Percentiles rank a stretch among this genome's conserved stretches.
These are phyloP conservation scores for Pestalotiopsis sp. DNA, from an alignment of 2,329 filamentous ascomycete species.

Conservation along the genomic window DNA sequence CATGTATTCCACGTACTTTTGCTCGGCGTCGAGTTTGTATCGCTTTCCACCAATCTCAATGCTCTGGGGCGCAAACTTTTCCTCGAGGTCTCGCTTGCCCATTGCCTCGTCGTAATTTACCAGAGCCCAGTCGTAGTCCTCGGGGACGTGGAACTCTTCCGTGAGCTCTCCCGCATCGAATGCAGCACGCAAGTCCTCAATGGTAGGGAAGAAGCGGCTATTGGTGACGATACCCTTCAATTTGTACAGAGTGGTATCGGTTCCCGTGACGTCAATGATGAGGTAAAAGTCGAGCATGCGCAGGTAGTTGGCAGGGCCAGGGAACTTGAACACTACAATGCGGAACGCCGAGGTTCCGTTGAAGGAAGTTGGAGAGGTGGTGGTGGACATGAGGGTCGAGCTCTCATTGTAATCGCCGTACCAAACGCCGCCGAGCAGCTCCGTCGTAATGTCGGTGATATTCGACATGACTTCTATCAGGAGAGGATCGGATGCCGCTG, in stretches of 20 bases:
- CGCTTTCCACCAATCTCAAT: slow-evolving; percentile 41
- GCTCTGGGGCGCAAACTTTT: slow-evolving; percentile 37
- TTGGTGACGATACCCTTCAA: slow-evolving; percentile 46
- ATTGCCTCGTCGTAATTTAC: slow-evolving; percentile 33
- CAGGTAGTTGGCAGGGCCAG: slow-evolving; percentile 40
- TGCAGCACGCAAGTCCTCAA: slow-evolving; percentile 35
- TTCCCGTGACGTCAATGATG: slow-evolving; percentile 44
- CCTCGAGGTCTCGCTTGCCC: slow-evolving; percentile 35
- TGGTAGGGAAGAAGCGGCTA: slow-evolving; percentile 37
- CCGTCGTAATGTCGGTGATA: slow-evolving; percentile 46
- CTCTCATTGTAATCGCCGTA: slow-evolving; percentile 31
- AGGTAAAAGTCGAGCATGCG: slow-evolving; percentile 48
- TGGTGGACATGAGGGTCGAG: slow-evolving; percentile 34
- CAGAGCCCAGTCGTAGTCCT: slow-evolving; percentile 36
- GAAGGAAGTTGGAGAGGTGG: slow-evolving; percentile 38
- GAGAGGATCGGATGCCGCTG: slow-evolving; percentile 35
- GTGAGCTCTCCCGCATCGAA: slow-evolving; percentile 39
- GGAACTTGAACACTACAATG: slow-evolving; percentile 44
- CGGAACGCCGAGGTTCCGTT: slow-evolving; percentile 41
- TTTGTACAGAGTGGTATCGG: slow-evolving; percentile 42
- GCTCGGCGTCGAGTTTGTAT: slow-evolving; percentile 43
- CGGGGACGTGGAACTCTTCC: slow-evolving; percentile 35
- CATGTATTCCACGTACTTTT: slow-evolving; percentile 54
- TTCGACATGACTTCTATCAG: slow-evolving; percentile 42
- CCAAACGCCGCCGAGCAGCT: slow-evolving; percentile 38